These are phyloP conservation scores for Yueomyces sp. DNA, from an alignment of 1,139 yeast species.

Conservation along the genomic window DNA sequence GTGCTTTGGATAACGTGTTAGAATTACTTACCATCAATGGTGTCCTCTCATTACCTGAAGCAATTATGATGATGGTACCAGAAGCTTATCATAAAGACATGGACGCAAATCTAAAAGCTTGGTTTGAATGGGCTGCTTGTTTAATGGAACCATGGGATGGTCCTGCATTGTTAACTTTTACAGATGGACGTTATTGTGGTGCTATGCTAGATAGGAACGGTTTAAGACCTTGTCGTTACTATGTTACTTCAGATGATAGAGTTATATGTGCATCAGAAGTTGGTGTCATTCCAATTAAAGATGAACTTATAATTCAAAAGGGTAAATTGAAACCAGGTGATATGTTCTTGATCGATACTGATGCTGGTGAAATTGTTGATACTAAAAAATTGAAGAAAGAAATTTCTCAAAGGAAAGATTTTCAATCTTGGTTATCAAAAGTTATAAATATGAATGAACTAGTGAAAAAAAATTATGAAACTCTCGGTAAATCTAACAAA, in stretches of 20 bases:
- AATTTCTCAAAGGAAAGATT: conserved; percentile 80
- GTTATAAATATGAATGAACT: conserved; percentile 75
- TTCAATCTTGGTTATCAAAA: conserved; percentile 87
- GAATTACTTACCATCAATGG: conserved; percentile 89
- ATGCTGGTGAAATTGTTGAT: conserved; percentile 85
- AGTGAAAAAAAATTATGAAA: conserved; percentile 28
- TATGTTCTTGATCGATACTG: conserved; percentile 89
- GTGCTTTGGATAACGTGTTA: conserved; percentile 91
- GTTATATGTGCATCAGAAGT: conserved; percentile 98
- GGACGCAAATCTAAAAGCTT: conserved; percentile 86
- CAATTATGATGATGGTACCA: conserved; percentile 93
- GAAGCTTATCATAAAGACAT: conserved; percentile 98
- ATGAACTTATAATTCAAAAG: conserved; percentile 72
- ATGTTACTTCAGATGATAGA: conserved; percentile 86
- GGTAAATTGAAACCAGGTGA: conserved; percentile 96
- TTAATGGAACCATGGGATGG: conserved; percentile 99
- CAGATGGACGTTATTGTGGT: conserved; percentile 97
- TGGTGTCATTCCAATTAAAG: conserved; percentile 85
- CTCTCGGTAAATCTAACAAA: conserved; percentile 1
- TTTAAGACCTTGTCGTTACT: conserved; percentile 94
- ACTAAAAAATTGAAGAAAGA: conserved; percentile 74
- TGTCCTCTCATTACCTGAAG: conserved; percentile 85
- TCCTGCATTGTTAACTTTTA: conserved; percentile 92
- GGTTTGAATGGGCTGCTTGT: conserved; percentile 99
- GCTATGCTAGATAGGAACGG: conserved; percentile 97